phyloP scores from a whole-genome alignment of 768 basidiomycete species.

The Tulasnella sp. region DNA sequence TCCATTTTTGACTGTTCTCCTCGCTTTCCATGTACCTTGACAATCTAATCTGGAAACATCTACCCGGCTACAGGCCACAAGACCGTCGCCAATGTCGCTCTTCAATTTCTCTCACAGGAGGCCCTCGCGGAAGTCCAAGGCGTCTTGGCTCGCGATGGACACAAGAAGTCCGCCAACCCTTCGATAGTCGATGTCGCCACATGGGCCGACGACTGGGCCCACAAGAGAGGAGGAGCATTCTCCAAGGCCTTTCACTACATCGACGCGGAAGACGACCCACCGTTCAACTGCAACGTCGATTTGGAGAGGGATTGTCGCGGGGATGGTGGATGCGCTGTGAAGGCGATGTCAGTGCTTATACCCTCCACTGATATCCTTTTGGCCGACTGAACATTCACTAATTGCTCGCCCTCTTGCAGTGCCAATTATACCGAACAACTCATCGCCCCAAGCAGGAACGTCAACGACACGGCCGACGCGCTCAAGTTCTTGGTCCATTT shows the following conservation, averaged over 20 bases:
- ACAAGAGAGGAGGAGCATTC: background rate
- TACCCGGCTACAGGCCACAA: background rate
- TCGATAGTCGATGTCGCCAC: constrained; percentile 16
- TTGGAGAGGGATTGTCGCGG: constrained; percentile 10
- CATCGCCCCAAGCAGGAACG: background rate
- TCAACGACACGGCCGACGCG: constrained; percentile 17
- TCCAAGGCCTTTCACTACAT: constrained; percentile 16
- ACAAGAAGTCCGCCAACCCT: background rate
- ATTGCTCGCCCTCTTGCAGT: background rate
- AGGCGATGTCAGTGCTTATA: constrained; percentile 16
- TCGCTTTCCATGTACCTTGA: background rate
- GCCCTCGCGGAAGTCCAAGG: background rate
- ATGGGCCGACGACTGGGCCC: constrained; percentile 12
- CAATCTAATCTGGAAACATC: background rate
- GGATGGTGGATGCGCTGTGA: background rate
- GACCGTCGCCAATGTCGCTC: constrained; percentile 14
- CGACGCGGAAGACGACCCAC: constrained; percentile 19
- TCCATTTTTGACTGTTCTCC: background rate
- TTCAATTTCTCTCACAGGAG: background rate
- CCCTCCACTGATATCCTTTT: no score
- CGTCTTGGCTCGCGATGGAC: constrained; percentile 3
- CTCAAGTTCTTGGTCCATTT: constrained; percentile 26
- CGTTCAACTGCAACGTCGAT: constrained; percentile 9
- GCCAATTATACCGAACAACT: constrained; percentile 9
- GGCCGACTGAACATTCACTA: no score